A percentile compares a stretch with the other conserved stretches of the same genome.
phyloP scores from a whole-genome alignment of 495 filamentous ascomycete species.

The Peziza echinospora region DNA sequence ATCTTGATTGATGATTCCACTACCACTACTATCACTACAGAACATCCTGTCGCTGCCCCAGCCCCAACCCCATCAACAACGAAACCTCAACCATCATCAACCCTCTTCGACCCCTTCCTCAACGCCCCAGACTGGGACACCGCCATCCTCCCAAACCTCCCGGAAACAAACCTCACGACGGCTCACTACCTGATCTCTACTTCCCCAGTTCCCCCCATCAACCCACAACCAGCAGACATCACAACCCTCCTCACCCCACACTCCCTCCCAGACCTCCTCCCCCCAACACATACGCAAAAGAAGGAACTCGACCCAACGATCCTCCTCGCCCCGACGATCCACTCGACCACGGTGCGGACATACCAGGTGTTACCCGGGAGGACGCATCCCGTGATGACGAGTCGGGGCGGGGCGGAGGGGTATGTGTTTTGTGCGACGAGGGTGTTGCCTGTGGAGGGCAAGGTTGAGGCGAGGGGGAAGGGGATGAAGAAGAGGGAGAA shows the following conservation, averaged over 20 bases:
- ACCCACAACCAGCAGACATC: slow-evolving; percentile 21
- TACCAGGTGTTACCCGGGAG: slow-evolving; percentile 87
- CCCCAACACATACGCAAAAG: slow-evolving; percentile 26
- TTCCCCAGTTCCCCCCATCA: slow-evolving; percentile 8
- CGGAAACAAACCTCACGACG: background rate
- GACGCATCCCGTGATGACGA: slow-evolving; percentile 86
- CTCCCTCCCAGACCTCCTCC: background rate
- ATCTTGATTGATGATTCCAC: too few species aligned
- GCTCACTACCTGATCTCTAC: background rate
- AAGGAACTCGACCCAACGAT: slow-evolving; percentile 62
- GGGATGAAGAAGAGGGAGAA: slow-evolving; percentile 32
- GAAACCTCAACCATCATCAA: too few species aligned
- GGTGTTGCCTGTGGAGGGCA: slow-evolving; percentile 55
- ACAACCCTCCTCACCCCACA: slow-evolving; percentile 2
- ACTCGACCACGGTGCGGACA: slow-evolving; percentile 46
- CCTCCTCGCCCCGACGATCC: slow-evolving; percentile 55
- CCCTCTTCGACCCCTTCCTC: too few species aligned
- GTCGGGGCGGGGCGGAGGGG: slow-evolving; percentile 68
- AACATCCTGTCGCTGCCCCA: background rate
- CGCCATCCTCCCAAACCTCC: background rate
- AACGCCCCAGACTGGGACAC: background rate
- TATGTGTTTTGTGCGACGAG: slow-evolving; percentile 69
- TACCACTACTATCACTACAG: too few species aligned
- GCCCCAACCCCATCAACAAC: too few species aligned
- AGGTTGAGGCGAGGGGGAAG: slow-evolving; percentile 58